Evolutionary conservation across 805 yeast genomes (phyloP).

Genomic region (Candida orba): DNA sequence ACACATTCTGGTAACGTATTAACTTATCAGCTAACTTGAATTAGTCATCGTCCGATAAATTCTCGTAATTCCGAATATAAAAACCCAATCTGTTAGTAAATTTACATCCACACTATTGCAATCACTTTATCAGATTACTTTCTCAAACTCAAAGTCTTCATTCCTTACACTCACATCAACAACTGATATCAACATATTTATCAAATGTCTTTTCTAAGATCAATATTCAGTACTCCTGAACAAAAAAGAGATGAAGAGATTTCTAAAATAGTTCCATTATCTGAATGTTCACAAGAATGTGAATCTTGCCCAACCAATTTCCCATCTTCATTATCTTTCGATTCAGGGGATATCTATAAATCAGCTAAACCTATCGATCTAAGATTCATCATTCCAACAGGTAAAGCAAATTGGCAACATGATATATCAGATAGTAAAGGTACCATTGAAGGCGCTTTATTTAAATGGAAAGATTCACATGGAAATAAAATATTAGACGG

Average conservation of each 20-base stretch:
- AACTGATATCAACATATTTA: background rate
- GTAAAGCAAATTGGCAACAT: conserved; percentile 77
- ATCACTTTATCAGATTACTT: too few species aligned
- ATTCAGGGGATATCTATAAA: conserved; percentile 41
- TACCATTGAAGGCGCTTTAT: conserved; percentile 40
- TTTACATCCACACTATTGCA: too few species aligned
- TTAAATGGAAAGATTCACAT: conserved; percentile 30
- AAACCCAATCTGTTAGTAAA: too few species aligned
- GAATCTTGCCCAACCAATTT: conserved; percentile 43
- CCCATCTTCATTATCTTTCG: conserved; percentile 45
- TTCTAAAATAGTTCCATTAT: conserved; percentile 32
- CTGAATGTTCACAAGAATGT: conserved; percentile 50
- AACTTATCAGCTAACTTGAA: too few species aligned
- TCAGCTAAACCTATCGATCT: conserved; percentile 61
- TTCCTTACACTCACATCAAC: too few species aligned
- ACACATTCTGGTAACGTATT: too few species aligned
- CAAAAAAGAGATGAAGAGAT: conserved; percentile 24
- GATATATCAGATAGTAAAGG: conserved; percentile 50
- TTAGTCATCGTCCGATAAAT: too few species aligned
- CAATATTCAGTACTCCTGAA: background rate
- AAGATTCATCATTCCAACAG: conserved; percentile 79
- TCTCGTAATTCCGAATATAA: too few species aligned
- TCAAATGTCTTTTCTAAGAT: background rate
- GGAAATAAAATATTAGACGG: conserved; percentile 18
- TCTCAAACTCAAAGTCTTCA: too few species aligned